phyloP scores from a whole-genome alignment of 2,329 filamentous ascomycete species.

The Fusarium siculi region DNA sequence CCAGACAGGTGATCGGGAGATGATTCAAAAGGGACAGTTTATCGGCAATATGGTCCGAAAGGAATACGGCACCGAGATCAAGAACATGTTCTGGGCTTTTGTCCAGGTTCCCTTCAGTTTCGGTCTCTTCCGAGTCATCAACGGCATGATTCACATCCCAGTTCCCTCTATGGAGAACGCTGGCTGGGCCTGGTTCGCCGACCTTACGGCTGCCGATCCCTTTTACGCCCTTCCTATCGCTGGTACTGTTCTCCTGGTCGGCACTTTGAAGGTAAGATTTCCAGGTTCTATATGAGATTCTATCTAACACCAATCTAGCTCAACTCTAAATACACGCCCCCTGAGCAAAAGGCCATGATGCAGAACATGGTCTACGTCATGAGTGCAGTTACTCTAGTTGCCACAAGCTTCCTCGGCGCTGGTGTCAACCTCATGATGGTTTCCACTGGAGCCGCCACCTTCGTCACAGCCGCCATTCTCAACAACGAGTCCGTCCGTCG shows the following conservation, averaged over 20 bases:
- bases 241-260: slow-evolving; percentile 66
- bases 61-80: slow-evolving; percentile 50
- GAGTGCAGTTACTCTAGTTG: slow-evolving; percentile 56
- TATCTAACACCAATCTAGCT: slow-evolving; percentile 46
- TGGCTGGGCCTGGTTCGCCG: slow-evolving; percentile 79
- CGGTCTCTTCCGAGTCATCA: slow-evolving; percentile 82
- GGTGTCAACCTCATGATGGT: slow-evolving; percentile 61
- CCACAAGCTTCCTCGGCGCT: slow-evolving; percentile 60
- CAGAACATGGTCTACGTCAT: slow-evolving; percentile 58
- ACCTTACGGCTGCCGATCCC: slow-evolving; percentile 82
- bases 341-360: slow-evolving; percentile 50
- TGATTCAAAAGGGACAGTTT: slow-evolving; percentile 49
- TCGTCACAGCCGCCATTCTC: slow-evolving; percentile 52
- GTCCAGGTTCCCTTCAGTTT: slow-evolving; percentile 74
- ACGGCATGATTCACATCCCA: slow-evolving; percentile 79
- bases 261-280: slow-evolving; percentile 62
- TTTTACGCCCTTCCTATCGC: slow-evolving; percentile 76
- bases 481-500: slow-evolving; percentile 54
- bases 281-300: fast-evolving
- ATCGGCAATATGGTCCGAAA: slow-evolving; percentile 51
- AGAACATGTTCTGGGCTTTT: slow-evolving; percentile 52
- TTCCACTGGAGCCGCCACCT: slow-evolving; percentile 52
- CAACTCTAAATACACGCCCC: slow-evolving; percentile 49
- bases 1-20: slow-evolving; percentile 57
- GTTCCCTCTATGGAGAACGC: slow-evolving; percentile 81